Conservation (phyloP, 495 filamentous ascomycete species). For the Lineolata rhizophorae region DNA sequence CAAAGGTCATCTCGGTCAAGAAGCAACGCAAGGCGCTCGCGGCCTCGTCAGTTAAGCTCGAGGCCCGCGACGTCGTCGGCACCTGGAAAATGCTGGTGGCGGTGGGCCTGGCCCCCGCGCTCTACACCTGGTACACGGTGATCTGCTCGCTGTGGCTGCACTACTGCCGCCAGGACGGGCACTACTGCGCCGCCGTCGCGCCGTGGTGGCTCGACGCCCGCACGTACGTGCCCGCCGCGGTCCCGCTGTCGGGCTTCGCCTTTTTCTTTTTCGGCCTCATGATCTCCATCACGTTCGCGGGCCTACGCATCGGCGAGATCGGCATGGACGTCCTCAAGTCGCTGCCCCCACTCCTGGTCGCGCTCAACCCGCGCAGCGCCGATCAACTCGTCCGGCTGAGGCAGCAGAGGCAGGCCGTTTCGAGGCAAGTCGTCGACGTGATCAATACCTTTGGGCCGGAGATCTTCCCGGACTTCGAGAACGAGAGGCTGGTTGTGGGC, state of each 20-base stretch:
- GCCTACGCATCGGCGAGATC: conserved; percentile 83
- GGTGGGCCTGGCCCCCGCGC: conserved; percentile 62
- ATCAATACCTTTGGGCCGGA: conserved; percentile 93
- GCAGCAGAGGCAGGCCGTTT: conserved; percentile 45
- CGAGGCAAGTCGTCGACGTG: conserved; percentile 58
- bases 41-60: conserved; percentile 79
- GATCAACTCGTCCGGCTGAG: conserved; percentile 68
- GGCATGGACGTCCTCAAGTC: conserved; percentile 98
- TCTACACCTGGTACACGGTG: conserved; percentile 63
- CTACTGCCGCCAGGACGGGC: conserved; percentile 56
- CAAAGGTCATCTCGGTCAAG: conserved; percentile 70
- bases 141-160: conserved; percentile 57
- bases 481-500: too few relatives aligned
- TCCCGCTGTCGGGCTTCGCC: conserved; percentile 56
- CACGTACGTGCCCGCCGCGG: conserved; percentile 52
- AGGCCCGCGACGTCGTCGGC: conserved; percentile 85
- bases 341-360: conserved; percentile 62
- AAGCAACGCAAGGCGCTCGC: conserved; percentile 83
- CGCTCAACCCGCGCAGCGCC: conserved; percentile 58
- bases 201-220: too few relatives aligned
- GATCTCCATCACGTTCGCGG: conserved; percentile 67
- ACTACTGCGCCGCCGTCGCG: too few relatives aligned
- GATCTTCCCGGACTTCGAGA: conserved; percentile 94
- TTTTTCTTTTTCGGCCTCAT: conserved; percentile 49
- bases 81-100: conserved; percentile 95